Evolutionary conservation across 2,329 filamentous ascomycete genomes (phyloP).

Genomic region (Aspergillus candidus): DNA sequence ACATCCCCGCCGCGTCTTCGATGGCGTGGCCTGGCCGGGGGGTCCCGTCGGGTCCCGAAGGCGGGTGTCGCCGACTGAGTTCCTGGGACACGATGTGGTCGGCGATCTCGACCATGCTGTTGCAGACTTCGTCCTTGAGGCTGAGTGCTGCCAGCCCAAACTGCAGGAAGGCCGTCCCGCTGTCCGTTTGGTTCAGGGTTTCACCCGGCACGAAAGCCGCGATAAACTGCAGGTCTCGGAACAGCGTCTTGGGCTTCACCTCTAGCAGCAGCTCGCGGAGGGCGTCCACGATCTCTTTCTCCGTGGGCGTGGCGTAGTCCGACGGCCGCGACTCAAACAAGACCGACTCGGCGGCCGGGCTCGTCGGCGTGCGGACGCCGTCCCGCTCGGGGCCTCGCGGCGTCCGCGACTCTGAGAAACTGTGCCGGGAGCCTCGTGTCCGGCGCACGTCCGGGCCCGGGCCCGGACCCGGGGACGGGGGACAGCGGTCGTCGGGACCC

Average conservation of each 20-base stretch:
- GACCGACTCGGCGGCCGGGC: constrained; percentile 24
- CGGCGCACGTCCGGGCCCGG: constrained; percentile 6
- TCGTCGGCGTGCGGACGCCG: constrained; percentile 16
- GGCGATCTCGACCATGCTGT: constrained; percentile 72
- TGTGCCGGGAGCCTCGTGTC: constrained; percentile 22
- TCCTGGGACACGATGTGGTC: constrained; percentile 61
- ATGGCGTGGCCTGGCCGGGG: constrained; percentile 32
- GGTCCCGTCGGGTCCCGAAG: constrained; percentile 25
- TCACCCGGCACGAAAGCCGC: constrained; percentile 55
- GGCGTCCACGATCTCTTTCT: constrained; percentile 58
- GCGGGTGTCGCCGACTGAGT: constrained; percentile 33
- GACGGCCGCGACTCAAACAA: constrained; percentile 34
- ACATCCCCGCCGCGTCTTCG: constrained; percentile 79
- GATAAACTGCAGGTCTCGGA: constrained; percentile 71
- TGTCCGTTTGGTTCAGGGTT: constrained; percentile 52
- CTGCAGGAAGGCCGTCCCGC: constrained; percentile 80
- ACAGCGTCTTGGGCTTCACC: constrained; percentile 71
- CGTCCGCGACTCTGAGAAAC: constrained; percentile 26
- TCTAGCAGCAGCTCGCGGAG: constrained; percentile 62
- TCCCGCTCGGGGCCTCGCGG: constrained; percentile 12
- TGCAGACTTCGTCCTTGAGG: constrained; percentile 80
- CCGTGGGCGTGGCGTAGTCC: constrained; percentile 50
- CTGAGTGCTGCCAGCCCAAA: constrained; percentile 81
- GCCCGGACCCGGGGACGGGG: constrained; percentile 2
- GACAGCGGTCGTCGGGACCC: constrained; percentile 37